These are phyloP conservation scores for Garcia nutans DNA, from an alignment of 345 rosid genomes.

Conservation along the genomic window DNA sequence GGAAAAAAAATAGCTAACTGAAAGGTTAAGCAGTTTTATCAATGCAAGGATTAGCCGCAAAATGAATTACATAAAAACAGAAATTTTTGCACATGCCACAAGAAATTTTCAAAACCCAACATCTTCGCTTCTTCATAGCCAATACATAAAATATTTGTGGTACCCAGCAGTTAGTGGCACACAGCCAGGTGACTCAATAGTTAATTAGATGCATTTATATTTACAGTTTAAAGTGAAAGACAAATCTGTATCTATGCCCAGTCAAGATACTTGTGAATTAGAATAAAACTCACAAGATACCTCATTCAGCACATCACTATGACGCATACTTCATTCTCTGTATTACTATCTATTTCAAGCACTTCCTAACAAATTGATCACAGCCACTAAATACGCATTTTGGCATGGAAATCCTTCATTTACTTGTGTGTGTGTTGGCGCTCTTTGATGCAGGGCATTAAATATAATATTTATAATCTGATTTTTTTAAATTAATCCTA, in stretches of 20 bases:
- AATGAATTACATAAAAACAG: neutral
- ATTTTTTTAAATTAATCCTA: too few relatives aligned
- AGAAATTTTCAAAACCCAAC: neutral
- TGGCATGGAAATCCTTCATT: too few relatives aligned
- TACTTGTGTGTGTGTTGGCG: too few relatives aligned
- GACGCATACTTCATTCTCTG: too few relatives aligned
- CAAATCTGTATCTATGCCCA: neutral
- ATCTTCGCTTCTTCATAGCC: neutral
- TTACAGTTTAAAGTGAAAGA: neutral
- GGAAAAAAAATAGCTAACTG: neutral
- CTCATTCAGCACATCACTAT: neutral
- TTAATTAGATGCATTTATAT: neutral
- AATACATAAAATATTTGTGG: neutral
- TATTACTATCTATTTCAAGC: neutral
- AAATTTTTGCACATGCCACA: neutral
- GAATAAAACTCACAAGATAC: neutral
- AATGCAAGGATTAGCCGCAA: neutral
- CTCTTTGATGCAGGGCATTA: too few relatives aligned
- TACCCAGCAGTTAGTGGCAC: neutral
- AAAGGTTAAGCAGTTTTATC: neutral
- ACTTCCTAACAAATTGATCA: neutral
- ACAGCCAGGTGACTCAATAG: neutral
- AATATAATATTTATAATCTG: too few relatives aligned
- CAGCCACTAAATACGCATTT: too few relatives aligned
- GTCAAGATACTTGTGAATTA: neutral